A percentile compares a stretch with the other conserved stretches of the same genome.
Conservation (phyloP, 139 green algal species). For the Marvania coccoides region DNA sequence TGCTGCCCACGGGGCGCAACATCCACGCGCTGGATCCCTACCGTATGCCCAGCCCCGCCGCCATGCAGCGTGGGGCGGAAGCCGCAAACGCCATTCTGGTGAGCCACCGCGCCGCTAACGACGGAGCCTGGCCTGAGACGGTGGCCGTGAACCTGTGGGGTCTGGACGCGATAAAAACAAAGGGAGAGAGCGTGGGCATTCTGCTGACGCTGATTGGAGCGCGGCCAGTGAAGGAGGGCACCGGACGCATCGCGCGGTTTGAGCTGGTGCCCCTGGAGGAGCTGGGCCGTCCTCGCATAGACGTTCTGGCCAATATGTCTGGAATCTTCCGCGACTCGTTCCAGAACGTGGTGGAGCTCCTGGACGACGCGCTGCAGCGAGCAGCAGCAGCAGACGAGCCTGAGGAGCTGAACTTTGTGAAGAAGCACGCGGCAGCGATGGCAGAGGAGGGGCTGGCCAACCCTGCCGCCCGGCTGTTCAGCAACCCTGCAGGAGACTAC, state of each 20-base stretch:
- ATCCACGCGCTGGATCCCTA: slow-evolving; percentile 98
- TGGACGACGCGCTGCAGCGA: slow-evolving; percentile 75
- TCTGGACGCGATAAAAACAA: slow-evolving; percentile 97
- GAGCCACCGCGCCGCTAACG: slow-evolving; percentile 55
- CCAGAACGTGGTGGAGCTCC: slow-evolving; percentile 89
- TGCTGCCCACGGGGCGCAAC: slow-evolving; percentile 94
- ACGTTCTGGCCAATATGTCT: slow-evolving; percentile 93
- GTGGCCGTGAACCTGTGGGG: slow-evolving; percentile 96
- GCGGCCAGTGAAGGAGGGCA: slow-evolving; percentile 74
- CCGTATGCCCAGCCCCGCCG: slow-evolving; percentile 84
- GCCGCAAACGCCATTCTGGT: slow-evolving; percentile 59
- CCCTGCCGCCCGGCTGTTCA: slow-evolving; percentile 78
- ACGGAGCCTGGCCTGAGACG: slow-evolving; percentile 79
- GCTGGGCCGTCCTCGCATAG: slow-evolving; percentile 75
- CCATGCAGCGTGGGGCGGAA: slow-evolving; percentile 56
- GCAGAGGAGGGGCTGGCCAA: slow-evolving; percentile 46
- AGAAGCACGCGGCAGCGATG: slow-evolving; percentile 82
- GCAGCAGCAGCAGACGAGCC: slow-evolving; percentile 68
- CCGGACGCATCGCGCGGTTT: slow-evolving; percentile 78
- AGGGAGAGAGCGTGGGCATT: slow-evolving; percentile 84
- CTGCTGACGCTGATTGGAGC: slow-evolving; percentile 82
- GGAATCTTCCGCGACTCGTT: slow-evolving; percentile 93
- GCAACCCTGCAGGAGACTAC: slow-evolving; percentile 91
- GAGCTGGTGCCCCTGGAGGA: slow-evolving; percentile 62
- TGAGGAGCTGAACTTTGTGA: slow-evolving; percentile 80